Conservation (phyloP, 768 basidiomycete genomes). For the Boletus tylopilopsis region DNA sequence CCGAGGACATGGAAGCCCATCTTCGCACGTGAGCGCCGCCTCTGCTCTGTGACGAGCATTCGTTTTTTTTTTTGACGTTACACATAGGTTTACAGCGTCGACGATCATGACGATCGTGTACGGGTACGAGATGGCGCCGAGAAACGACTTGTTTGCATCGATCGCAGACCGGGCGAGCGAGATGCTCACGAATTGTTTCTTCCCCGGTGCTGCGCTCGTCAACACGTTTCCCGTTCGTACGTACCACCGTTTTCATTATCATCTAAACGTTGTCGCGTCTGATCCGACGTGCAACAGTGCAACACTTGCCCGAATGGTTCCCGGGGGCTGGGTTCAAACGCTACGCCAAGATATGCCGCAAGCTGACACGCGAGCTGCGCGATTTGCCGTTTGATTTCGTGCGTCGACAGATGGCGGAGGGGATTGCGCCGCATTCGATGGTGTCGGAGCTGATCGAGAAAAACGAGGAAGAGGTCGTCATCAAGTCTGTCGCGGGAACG, state of each 20-base stretch:
- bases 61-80: too few species aligned
- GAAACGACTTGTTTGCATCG: conserved; percentile 30
- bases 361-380: conserved; percentile 17
- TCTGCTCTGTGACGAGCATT: neutral
- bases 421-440: conserved; percentile 19
- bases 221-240: conserved; percentile 29
- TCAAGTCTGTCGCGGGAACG: conserved; percentile 30
- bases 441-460: conserved; percentile 21
- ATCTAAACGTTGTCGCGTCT: neutral
- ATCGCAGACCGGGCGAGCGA: conserved; percentile 30
- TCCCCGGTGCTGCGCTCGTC: conserved; percentile 31
- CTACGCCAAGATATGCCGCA: conserved; percentile 14
- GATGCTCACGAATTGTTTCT: conserved; percentile 24
- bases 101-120: conserved; percentile 33
- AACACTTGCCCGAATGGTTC: conserved; percentile 28
- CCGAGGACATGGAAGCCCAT: conserved; percentile 27
- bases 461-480: conserved; percentile 24
- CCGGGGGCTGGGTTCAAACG: conserved; percentile 29
- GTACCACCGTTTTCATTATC: neutral
- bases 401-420: conserved; percentile 16
- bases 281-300: conserved; percentile 13
- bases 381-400: conserved; percentile 19
- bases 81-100: conserved; percentile 26
- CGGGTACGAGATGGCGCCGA: conserved; percentile 32
- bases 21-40: conserved; percentile 14